Conservation (phyloP, 2,329 filamentous ascomycete species). For the Sclerotinia spermophila region DNA sequence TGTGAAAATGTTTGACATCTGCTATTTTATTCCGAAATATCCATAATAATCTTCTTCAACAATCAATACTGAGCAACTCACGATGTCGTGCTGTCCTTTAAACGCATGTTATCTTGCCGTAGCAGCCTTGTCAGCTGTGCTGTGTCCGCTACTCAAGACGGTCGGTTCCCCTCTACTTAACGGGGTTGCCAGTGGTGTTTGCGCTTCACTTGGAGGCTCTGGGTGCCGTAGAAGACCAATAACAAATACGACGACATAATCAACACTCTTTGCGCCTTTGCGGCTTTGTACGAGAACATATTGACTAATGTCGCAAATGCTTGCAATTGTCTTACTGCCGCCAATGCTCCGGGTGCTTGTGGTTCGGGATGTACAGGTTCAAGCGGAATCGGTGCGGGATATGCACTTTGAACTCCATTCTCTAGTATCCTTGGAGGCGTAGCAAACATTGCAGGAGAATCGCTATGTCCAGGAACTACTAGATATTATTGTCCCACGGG, state of each 20-base stretch:
- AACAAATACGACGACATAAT: no score
- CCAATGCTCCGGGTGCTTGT: not conserved
- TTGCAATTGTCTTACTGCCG: not conserved
- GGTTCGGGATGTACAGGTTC: not conserved
- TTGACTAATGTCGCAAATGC: not conserved
- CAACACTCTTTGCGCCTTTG: no score
- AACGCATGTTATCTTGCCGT: conserved; percentile 8
- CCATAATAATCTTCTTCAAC: not conserved
- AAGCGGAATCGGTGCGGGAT: not conserved
- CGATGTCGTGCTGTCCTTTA: conserved; percentile 1
- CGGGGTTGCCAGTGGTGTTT: not conserved
- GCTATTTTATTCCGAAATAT: not conserved
- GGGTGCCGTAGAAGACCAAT: no score
- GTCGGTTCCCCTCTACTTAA: not conserved
- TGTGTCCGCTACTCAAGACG: not conserved
- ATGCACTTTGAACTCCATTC: not conserved
- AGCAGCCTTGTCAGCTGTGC: not conserved
- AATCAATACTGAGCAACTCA: not conserved
- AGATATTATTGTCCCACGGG: conserved; percentile 1
- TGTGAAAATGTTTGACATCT: not conserved
- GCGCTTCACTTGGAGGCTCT: not conserved
- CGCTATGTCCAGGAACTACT: not conserved
- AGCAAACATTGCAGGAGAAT: not conserved
- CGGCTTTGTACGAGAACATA: no score
- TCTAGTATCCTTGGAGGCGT: not conserved